Evolutionary conservation across 768 basidiomycete species (phyloP), one percentile per base, ranked within the genome.

Genomic region (Austroboletus festivus): DNA sequence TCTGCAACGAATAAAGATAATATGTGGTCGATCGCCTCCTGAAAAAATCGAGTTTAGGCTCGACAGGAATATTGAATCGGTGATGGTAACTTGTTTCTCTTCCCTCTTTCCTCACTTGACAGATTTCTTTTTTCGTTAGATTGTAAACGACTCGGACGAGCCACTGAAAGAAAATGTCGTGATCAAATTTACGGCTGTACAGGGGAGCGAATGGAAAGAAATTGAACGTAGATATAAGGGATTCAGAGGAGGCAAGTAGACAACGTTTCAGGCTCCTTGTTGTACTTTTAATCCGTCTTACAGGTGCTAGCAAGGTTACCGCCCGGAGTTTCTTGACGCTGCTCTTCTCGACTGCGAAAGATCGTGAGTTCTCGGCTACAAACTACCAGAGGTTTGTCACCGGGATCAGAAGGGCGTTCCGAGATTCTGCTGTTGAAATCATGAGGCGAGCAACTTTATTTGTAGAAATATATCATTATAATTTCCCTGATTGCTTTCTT

Each of bases 231-330:
- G 18, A 42, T 56, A 28, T 18, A 46, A 54, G 41, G 57, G 54
- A n/a, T 66, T 68, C 43, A 26, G 52, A 20, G 52, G 49, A 47
- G 68, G 66, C 67, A 24, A 31, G 68, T 55, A 15, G 21, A 23
- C 31, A n/a, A 15, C 9, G 6, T 38, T 8, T 33, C 6, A 2
- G 20, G 15, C 30, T 26, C 45, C 30, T 35, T 5, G 0, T 10
- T 31, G 0, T 18, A 23, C 35, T 44, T 13, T 33, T 48, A 13
- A 51, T 24, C 31, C 35, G 2, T 38, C 28, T 35, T 19, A 37
- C 44, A 2, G 23, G 12, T 48, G 11, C 26, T 34, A 28, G 69
- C 68, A 60, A 10, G 48, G 19, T 4, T 18, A 0, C 0, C 8
- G 44, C 26, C 19, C 28, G 1, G 15, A 54, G 20, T 9, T 0